phyloP scores from a whole-genome alignment of 2,329 filamentous ascomycete species.

The Trichoderma oligosporum region DNA sequence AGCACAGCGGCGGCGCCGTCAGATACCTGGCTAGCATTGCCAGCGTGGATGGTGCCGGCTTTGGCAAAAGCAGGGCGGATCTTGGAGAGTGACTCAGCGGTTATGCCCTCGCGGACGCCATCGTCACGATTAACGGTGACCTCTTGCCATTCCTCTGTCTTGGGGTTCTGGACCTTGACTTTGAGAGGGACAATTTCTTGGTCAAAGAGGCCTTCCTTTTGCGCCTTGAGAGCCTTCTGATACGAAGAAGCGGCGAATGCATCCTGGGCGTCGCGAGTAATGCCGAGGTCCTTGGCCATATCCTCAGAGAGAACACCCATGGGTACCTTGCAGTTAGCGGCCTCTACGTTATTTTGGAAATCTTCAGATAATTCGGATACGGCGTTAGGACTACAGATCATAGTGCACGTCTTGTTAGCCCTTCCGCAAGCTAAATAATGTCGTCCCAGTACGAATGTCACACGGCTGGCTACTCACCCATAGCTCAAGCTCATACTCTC shows the following conservation, averaged over 20 bases:
- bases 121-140: slow-evolving; percentile 84
- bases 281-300: slow-evolving; percentile 82
- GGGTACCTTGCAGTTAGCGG: slow-evolving; percentile 94
- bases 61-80: slow-evolving; percentile 87
- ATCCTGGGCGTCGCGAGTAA: slow-evolving; percentile 73
- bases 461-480: slow-evolving; percentile 70
- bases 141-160: slow-evolving; percentile 79
- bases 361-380: slow-evolving; percentile 91
- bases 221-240: slow-evolving; percentile 82
- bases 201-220: slow-evolving; percentile 84
- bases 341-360: slow-evolving; percentile 74
- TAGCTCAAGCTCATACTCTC: slow-evolving; percentile 96
- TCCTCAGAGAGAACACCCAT: slow-evolving; percentile 93
- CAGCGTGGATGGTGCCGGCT: slow-evolving; percentile 90
- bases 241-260: slow-evolving; percentile 92
- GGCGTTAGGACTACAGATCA: slow-evolving; percentile 62
- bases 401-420: not conserved
- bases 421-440: no score
- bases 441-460: no score
- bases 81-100: slow-evolving; percentile 82
- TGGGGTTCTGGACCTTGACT: slow-evolving; percentile 85
- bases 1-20: slow-evolving; percentile 94
- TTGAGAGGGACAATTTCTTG: slow-evolving; percentile 85
- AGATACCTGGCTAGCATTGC: slow-evolving; percentile 92
- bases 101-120: slow-evolving; percentile 80